Base-by-base conservation (phyloP, 257 asterid genomes). In the Rauvolfia tetraphylla region DNA sequence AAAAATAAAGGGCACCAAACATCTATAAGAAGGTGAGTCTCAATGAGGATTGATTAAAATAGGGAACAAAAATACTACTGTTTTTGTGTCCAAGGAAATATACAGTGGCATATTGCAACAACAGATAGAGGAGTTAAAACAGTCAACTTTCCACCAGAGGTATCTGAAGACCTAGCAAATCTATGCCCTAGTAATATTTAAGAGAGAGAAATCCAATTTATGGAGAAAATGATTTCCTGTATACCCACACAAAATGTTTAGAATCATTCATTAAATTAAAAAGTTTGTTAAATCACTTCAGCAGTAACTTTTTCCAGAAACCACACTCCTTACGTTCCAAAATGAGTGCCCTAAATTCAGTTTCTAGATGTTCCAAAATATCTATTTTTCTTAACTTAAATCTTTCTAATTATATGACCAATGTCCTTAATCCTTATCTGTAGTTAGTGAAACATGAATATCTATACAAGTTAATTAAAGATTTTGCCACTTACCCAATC, bases 1-100 rank as follows among this genome's bases (percentile, higher is more conserved):
- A 72, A 72, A 72, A 68, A 66, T n/a, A 33, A 72, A 20, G 46
- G 12, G 53, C 66, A 65, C 38, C 39, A 6, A 65, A n/a, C 31
- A 65, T 65, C 15, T 20, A 42, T 20, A 36, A 36, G 29, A 36
- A 34, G 48, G 29, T 36, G 71, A 36, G 46, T 27, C 34, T 33
- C 34, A 12, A 17, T 34, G 46, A 31, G n/a, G 22, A 65, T 65
- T 20, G 46, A 20, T 65, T 65, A 65, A 65, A 20, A 42, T 7
- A 38, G 10, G 23, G 22, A 48, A 39, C 7, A 51, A n/a, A 65
- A 29, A 39, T 29, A 61, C 23, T 31, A 9, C 1, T 12, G 17
- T 11, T 61, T 29, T 27, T 12, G 15, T 17, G 56, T 49, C 4
- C 23, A 49, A 14, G 2, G 56, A 49, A 61, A 61, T 29, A 39